Percentiles rank a stretch among this genome's conserved stretches.
These are phyloP conservation scores for Diversispora epigaea DNA, from an alignment of 192 early-diverging fungal species.

Conservation along the genomic window DNA sequence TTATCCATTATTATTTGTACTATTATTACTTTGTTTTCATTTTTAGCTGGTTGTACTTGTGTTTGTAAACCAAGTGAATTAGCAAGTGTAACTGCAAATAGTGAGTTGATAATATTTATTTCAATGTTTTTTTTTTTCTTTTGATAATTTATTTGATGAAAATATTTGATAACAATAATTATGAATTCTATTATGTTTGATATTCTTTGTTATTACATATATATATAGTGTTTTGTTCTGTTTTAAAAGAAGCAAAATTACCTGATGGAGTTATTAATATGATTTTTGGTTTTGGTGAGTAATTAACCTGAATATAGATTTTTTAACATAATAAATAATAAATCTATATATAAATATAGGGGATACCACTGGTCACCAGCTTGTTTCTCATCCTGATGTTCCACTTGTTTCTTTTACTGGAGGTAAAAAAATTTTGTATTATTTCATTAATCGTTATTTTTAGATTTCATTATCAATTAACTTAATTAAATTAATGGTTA, in stretches of 20 bases:
- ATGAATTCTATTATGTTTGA: not conserved
- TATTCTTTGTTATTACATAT: not conserved
- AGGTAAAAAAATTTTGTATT: too few relatives aligned
- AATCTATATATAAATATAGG: slow-evolving; percentile 35
- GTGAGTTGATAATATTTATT: slow-evolving; percentile 17
- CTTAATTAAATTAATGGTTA: not conserved
- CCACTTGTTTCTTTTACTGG: slow-evolving; percentile 72
- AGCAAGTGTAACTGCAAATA: slow-evolving; percentile 52
- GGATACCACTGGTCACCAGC: slow-evolving; percentile 53
- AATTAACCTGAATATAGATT: not conserved
- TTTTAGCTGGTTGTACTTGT: slow-evolving; percentile 64
- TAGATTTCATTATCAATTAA: not conserved
- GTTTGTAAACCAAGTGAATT: slow-evolving; percentile 74
- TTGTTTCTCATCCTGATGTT: slow-evolving; percentile 67
- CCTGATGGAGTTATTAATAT: slow-evolving; percentile 76
- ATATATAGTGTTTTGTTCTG: slow-evolving; percentile 53
- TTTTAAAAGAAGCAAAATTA: slow-evolving; percentile 66
- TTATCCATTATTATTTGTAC: not conserved
- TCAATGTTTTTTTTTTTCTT: not conserved
- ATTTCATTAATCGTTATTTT: not conserved
- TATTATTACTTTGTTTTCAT: not conserved
- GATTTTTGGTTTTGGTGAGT: slow-evolving; percentile 64
- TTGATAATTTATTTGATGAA: too few relatives aligned
- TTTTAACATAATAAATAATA: not conserved
- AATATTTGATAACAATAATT: not conserved